These are phyloP conservation scores for Emericellopsis atlantica DNA, from an alignment of 2,329 filamentous ascomycete genomes.

Conservation along the genomic window DNA sequence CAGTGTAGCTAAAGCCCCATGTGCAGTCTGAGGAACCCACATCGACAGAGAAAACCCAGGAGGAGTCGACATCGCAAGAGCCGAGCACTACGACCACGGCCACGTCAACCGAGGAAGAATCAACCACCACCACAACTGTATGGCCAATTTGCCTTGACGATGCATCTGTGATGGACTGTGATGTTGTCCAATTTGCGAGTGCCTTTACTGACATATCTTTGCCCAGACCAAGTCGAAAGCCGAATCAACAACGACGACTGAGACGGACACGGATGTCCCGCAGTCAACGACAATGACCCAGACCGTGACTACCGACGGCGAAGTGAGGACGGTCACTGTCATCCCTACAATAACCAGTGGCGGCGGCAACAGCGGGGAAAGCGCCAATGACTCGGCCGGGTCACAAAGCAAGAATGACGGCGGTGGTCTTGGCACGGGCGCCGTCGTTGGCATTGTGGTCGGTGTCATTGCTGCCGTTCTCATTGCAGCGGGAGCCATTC, in stretches of 20 bases:
- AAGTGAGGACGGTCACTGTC: slow-evolving; percentile 41
- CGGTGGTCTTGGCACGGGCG: slow-evolving; percentile 22
- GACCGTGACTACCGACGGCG: slow-evolving; percentile 43
- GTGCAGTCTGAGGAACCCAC: neutral
- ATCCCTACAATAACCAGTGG: slow-evolving; percentile 21
- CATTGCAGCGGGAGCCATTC: slow-evolving; percentile 18
- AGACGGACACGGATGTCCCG: neutral
- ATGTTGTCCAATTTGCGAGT: neutral
- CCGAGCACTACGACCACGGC: neutral
- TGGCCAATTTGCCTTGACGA: neutral
- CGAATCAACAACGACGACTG: no score
- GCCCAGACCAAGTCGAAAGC: neutral
- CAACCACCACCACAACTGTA: slow-evolving; percentile 3
- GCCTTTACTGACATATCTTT: neutral
- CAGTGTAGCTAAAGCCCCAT: neutral
- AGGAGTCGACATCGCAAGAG: neutral
- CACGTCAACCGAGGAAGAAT: neutral
- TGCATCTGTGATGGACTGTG: no score
- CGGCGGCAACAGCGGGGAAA: slow-evolving; percentile 4
- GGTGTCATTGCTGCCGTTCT: slow-evolving; percentile 33
- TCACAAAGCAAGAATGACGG: slow-evolving; percentile 7
- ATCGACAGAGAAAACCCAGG: neutral
- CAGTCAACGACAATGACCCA: slow-evolving; percentile 24
- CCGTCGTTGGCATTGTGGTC: slow-evolving; percentile 38
- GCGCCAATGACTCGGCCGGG: slow-evolving; percentile 4